Evolutionary conservation across 208 protist species (phyloP), one percentile per base, ranked within the genome.

Genomic region (Acanthamoeba culbertsoni): DNA sequence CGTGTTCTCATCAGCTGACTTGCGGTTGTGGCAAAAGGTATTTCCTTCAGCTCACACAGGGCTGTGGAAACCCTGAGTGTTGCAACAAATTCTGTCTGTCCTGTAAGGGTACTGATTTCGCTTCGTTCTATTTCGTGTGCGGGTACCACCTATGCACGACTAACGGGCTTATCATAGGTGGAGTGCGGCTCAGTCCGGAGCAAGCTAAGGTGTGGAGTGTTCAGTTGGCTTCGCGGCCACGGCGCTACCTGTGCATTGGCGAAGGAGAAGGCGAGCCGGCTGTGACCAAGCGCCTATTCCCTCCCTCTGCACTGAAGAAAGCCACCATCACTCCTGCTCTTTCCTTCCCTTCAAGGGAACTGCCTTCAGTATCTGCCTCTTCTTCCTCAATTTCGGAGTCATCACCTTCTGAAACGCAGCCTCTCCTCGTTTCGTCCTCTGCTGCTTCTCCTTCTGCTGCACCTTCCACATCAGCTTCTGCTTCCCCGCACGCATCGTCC

Each of bases 161-260:
- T 37, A 14, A 48, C 40, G 2, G 37, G 46, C 68, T 35, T 48
- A 12, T 14, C 3, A n/a, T 26, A 90, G 82, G 33, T n/a, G 48
- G 82, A 45, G 46, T 90, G 82, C 35, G 55, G 14, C 40, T 90
- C 12, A 90, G 51, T 28, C 82, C 82, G 16, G 82, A 90, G 40
- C 82, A 90, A n/a, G 82, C 82, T n/a, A 68, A 71, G 14, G 82
- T 90, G 35, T 90, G 82, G 82, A 90, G 82, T 53, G 55, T 90
- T 12, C 82, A 90, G 82, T 37, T 90, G 55, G 82, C 82, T 10
- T 46, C 82, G 4, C 35, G 82, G 51, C 82, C 82, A 35, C 82
- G 82, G 16, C 82, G 48, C 28, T 90, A 68, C 82, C 53, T 90
- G 53, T 90, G 82, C 33, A 28, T 86, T 1, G 73, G 73, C 40